These are phyloP conservation scores for Amauroascus verrucosus DNA, from an alignment of 2,329 filamentous ascomycete genomes.

Conservation along the genomic window DNA sequence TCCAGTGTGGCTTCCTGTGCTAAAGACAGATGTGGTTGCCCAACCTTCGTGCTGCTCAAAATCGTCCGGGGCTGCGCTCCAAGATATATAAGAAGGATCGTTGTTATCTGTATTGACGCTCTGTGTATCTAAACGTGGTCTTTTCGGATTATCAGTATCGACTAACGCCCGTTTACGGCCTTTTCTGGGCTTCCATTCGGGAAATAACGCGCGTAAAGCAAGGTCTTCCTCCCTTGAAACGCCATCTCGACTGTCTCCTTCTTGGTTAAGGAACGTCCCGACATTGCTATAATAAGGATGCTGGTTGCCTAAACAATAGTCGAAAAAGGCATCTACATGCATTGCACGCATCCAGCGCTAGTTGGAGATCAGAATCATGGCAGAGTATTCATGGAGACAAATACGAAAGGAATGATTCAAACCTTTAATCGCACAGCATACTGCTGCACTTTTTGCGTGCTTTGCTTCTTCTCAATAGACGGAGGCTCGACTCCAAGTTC, in stretches of 20 bases:
- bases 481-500: constrained; percentile 82
- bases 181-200: constrained; percentile 56
- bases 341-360: constrained; percentile 94
- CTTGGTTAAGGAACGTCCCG: constrained; percentile 53
- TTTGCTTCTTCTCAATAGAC: constrained; percentile 70
- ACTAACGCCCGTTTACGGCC: constrained; percentile 53
- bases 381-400: constrained; percentile 12
- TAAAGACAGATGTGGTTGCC: constrained; percentile 31
- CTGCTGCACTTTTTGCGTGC: constrained; percentile 86
- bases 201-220: constrained; percentile 71
- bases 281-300: constrained; percentile 73
- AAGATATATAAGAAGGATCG: constrained; percentile 26
- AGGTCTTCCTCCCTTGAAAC: constrained; percentile 81
- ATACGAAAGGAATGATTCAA: constrained; percentile 19
- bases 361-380: constrained; percentile 8
- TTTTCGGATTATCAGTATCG: constrained; percentile 46
- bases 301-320: constrained; percentile 67
- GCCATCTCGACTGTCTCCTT: constrained; percentile 62
- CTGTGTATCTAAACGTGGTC: constrained; percentile 49
- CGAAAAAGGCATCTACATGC: constrained; percentile 91
- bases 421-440: constrained; percentile 89
- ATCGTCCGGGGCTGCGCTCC: constrained; percentile 47
- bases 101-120: neutral
- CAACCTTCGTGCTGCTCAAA: constrained; percentile 38
- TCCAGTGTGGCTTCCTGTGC: constrained; percentile 26